These are phyloP conservation scores for Crithidia thermophila DNA, from an alignment of 208 protist genomes.

Conservation along the genomic window DNA sequence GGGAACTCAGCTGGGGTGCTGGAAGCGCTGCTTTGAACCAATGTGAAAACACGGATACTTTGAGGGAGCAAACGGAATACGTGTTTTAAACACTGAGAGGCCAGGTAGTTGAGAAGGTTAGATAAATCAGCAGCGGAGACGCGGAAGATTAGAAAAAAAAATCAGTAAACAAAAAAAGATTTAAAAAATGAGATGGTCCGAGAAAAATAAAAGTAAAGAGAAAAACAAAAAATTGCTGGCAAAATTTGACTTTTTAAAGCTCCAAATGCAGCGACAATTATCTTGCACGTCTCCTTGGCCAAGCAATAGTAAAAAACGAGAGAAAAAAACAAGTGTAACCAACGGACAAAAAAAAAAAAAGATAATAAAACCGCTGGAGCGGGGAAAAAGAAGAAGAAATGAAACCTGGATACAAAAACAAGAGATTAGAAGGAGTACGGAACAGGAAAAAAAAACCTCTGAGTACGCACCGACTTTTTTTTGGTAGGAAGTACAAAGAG, in stretches of 20 bases:
- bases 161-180: constrained; percentile 17
- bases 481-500: background rate
- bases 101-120: too few relatives aligned
- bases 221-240: background rate
- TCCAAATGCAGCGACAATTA: too few relatives aligned
- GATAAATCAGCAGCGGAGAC: background rate
- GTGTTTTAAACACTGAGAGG: background rate
- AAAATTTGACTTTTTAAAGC: too few relatives aligned
- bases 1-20: too few relatives aligned
- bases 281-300: too few relatives aligned
- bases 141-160: constrained; percentile 29
- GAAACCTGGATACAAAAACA: constrained; percentile 2
- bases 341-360: background rate
- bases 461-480: background rate
- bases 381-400: constrained; percentile 16
- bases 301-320: background rate
- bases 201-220: constrained; percentile 18
- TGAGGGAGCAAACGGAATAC: background rate
- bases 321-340: background rate
- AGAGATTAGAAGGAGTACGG: background rate
- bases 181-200: constrained; percentile 7
- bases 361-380: constrained; percentile 10
- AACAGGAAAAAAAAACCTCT: background rate
- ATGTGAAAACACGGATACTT: background rate
- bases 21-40: background rate